Conservation (phyloP, 495 filamentous ascomycete genomes). For the Penicillium turbatum region DNA sequence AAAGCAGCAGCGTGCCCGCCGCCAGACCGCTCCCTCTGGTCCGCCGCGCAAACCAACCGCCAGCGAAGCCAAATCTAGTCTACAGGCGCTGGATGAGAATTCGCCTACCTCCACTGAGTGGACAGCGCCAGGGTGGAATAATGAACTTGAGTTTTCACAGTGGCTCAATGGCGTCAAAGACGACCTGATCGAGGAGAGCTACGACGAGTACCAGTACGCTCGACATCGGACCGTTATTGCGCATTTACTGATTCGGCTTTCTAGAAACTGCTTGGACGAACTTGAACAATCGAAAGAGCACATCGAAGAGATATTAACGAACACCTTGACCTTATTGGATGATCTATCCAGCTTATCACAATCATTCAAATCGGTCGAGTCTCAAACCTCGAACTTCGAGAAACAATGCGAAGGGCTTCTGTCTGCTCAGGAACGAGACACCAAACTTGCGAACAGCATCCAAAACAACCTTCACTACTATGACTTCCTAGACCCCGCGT, state of each 20-base stretch:
- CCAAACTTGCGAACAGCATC: conserved; percentile 72
- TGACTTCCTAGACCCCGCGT: conserved; percentile 84
- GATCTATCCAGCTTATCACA: conserved; percentile 70
- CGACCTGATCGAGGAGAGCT: conserved; percentile 71
- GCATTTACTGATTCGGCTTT: background rate
- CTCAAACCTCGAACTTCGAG: conserved; percentile 86
- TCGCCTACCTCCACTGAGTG: conserved; percentile 2
- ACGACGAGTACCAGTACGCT: conserved; percentile 75
- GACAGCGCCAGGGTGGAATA: conserved; percentile 22
- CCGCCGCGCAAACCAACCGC: conserved; percentile 29
- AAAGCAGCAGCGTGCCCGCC: conserved; percentile 36
- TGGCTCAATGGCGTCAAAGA: conserved; percentile 61
- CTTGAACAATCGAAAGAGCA: conserved; percentile 74
- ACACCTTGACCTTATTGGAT: conserved; percentile 67
- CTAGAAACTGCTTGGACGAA: conserved; percentile 71
- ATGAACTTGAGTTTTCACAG: conserved; percentile 57
- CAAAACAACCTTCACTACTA: conserved; percentile 87
- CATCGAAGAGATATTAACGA: conserved; percentile 71
- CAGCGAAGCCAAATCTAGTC: conserved; percentile 22
- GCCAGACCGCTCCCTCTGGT: conserved; percentile 43
- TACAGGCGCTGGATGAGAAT: conserved; percentile 24
- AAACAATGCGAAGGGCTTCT: conserved; percentile 85
- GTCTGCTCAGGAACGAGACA: conserved; percentile 69
- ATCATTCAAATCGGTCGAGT: conserved; percentile 80
- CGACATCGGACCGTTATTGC: conserved; percentile 17